Evolutionary conservation across 345 rosid species (phyloP), one percentile per base, ranked within the genome.

Genomic region (Noccaea caerulescens): DNA sequence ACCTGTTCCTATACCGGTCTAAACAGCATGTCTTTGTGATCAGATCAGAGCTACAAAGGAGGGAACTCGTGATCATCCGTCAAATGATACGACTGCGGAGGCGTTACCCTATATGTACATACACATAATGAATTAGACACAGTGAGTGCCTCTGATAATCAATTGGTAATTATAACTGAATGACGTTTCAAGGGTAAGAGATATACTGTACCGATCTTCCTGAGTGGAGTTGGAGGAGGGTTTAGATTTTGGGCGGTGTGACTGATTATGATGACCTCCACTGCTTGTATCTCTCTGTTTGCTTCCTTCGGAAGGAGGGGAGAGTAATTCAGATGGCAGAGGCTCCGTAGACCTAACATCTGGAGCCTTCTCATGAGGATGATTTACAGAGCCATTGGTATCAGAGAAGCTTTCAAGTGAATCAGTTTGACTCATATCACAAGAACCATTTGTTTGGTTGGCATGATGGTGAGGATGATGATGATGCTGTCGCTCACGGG

Each of bases 11-110:
- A 68, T 60, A 61, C 68, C 69, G 69, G 62, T 60, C 69, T 68
- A 67, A 53, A 36, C 69, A 62, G 64, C 74, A 62, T 45, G 74
- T 30, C 11, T 46, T 43, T 71, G 64, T 16, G 38, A 42, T 41
- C 50, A 37, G 47, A 65, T 80, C 91, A 76, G 77, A 61, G 62
- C 41, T 88, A 80, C 76, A 90, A 73, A 43, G 93, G 98, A 49
- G 98, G 96, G 58, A 92, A 88, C 76, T 92, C 98, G 6, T 80
- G 85, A 54, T 89, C 92, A 47, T 89, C 88, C 79, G 85, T 85
- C 83, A 92, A 81, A 61, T 47, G 88, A 77, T 84, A 89, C 37
- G 92, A 82, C 74, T 84, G 84, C 41, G 68, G 43, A 56, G 75
- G 64, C 51, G 33, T 69, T 70, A 77, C 82, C 82, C 96, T 89